Percentiles rank a stretch among this genome's conserved stretches.
Evolutionary conservation across 495 filamentous ascomycete genomes (phyloP).

Genomic region (Arthonia radiata): DNA sequence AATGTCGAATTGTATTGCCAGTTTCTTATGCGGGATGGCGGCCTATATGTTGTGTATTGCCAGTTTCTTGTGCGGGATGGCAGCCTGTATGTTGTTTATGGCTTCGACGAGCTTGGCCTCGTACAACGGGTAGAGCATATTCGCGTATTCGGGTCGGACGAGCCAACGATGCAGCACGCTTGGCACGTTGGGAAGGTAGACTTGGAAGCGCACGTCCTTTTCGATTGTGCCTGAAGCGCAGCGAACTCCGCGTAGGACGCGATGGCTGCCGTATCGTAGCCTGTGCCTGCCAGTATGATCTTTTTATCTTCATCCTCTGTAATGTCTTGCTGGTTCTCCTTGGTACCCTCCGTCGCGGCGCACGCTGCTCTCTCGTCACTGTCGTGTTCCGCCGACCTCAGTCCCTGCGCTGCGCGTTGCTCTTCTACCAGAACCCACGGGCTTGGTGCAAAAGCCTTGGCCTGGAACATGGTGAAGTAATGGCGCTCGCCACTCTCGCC

Average conservation of each 20-base stretch:
- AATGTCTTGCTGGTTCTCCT: slow-evolving; percentile 12
- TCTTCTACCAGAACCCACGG: slow-evolving; percentile 3
- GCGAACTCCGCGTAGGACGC: slow-evolving; percentile 15
- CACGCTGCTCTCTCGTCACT: too few species aligned
- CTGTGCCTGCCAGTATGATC: slow-evolving; percentile 4
- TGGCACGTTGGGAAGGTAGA: slow-evolving; percentile 14
- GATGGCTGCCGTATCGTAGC: slow-evolving; percentile 15
- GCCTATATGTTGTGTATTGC: slow-evolving; percentile 13
- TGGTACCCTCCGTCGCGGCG: slow-evolving; percentile 2
- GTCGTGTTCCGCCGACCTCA: too few species aligned
- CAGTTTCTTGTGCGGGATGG: slow-evolving; percentile 18
- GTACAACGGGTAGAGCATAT: slow-evolving; percentile 16
- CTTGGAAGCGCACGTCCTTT: slow-evolving; percentile 15
- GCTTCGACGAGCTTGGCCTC: slow-evolving; percentile 12
- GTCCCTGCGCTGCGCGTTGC: slow-evolving; percentile 5
- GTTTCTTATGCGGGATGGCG: slow-evolving; percentile 16
- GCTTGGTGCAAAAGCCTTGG: slow-evolving; percentile 10
- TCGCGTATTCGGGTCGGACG: slow-evolving; percentile 9
- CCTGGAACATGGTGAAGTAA: slow-evolving; percentile 16
- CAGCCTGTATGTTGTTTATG: slow-evolving; percentile 12
- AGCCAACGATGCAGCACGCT: slow-evolving; percentile 11
- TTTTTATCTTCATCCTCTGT: slow-evolving; percentile 4
- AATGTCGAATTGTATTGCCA: slow-evolving; percentile 21
- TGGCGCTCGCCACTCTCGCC: slow-evolving; percentile 17
- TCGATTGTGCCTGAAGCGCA: slow-evolving; percentile 10